Conservation (phyloP, 1,284 basidiomycete species). For the Cryptococcus sp. region DNA sequence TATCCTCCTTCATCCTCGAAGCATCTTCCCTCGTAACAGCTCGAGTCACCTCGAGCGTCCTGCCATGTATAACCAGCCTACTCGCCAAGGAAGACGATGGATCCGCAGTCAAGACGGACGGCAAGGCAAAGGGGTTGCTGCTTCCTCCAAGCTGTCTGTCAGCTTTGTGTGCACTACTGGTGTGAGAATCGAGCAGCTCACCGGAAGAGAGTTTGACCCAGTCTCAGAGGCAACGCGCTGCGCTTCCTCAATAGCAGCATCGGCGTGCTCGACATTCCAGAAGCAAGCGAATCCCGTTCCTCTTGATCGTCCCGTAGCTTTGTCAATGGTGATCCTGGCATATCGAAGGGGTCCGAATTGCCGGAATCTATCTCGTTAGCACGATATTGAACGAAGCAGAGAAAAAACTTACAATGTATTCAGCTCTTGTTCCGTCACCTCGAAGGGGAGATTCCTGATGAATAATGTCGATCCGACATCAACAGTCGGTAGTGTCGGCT, state of each 20-base stretch:
- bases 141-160: constrained; percentile 28
- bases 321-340: constrained; percentile 85
- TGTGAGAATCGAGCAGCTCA: constrained; percentile 24
- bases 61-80: constrained; percentile 81
- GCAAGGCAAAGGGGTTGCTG: constrained; percentile 77
- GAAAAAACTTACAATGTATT: constrained; percentile 60
- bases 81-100: constrained; percentile 80
- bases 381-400: not conserved
- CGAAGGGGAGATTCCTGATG: constrained; percentile 88
- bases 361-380: no score
- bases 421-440: constrained; percentile 84
- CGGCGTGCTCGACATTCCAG: constrained; percentile 89
- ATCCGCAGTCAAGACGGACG: constrained; percentile 89
- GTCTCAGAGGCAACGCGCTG: constrained; percentile 62
- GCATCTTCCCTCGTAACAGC: constrained; percentile 90
- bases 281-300: constrained; percentile 98
- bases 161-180: constrained; percentile 38
- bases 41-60: constrained; percentile 81
- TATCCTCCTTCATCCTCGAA: constrained; percentile 74
- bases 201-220: constrained; percentile 43
- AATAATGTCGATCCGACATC: constrained; percentile 89
- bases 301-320: constrained; percentile 72
- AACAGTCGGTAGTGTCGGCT: constrained; percentile 68
- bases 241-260: constrained; percentile 76
- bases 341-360: constrained; percentile 89